Evolutionary conservation across 345 rosid genomes (phyloP).

Genomic region (Populus nigra): DNA sequence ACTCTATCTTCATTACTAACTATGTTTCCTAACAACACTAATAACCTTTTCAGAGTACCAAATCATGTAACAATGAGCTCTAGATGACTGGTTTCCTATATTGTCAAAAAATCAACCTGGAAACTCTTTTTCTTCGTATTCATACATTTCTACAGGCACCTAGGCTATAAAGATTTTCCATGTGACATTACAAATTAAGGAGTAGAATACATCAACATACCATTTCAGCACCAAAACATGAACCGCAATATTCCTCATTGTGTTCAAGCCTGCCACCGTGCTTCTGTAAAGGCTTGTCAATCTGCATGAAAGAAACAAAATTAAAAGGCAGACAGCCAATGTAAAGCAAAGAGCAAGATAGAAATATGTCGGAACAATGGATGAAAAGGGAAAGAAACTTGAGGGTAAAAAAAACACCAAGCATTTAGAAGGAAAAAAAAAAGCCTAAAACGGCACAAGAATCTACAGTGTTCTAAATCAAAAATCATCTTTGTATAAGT

Average conservation of each 20-base stretch:
- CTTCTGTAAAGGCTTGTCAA: constrained; percentile 33
- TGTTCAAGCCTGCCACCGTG: constrained; percentile 37
- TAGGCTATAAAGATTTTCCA: neutral
- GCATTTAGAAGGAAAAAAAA: neutral
- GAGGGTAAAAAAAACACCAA: neutral
- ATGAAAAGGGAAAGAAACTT: neutral
- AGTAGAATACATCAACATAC: constrained; percentile 14
- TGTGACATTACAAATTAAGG: neutral
- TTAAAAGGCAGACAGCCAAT: neutral
- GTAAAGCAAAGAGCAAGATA: neutral
- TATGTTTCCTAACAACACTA: neutral
- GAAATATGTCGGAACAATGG: neutral
- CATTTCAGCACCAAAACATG: constrained; percentile 34
- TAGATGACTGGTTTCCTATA: neutral
- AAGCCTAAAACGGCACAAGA: neutral
- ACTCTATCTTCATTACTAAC: neutral
- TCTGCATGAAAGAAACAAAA: constrained; percentile 10
- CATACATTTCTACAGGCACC: neutral
- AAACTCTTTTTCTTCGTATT: neutral
- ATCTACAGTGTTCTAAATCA: neutral
- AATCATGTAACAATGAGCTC: neutral
- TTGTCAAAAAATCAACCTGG: neutral
- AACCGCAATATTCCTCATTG: constrained; percentile 29
- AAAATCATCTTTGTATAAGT: neutral
- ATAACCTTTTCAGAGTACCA: too few species aligned